Percentiles rank a stretch among this genome's conserved stretches.
phyloP scores from a whole-genome alignment of 306 rosid species.

The Sophora flavescens region DNA sequence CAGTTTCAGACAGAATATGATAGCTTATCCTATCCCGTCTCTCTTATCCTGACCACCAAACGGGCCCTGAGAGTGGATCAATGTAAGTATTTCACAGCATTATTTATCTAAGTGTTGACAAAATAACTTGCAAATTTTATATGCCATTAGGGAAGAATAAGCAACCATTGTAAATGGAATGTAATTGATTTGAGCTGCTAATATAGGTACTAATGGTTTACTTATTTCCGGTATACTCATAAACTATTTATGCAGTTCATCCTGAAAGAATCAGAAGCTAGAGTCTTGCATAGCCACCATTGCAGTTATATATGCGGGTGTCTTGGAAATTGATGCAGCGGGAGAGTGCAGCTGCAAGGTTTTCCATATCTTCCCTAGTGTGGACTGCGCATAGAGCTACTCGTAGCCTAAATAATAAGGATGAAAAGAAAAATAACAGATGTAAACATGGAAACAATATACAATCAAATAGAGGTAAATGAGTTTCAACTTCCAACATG shows the following conservation, averaged over 20 bases:
- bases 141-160: not conserved
- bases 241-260: constrained; percentile 5
- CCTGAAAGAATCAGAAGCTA: constrained; percentile 46
- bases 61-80: too few species aligned
- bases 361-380: constrained; percentile 78
- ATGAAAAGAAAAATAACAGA: constrained; percentile 8
- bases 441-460: constrained; percentile 1
- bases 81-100: not conserved
- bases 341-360: constrained; percentile 71
- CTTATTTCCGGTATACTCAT: not conserved
- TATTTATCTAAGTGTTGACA: constrained; percentile 22
- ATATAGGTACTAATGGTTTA: not conserved
- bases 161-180: constrained; percentile 21
- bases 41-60: too few species aligned
- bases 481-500: not conserved
- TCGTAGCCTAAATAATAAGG: constrained; percentile 64
- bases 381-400: constrained; percentile 84
- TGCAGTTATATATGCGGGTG: constrained; percentile 53
- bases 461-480: not conserved
- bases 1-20: too few species aligned
- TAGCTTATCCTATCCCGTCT: too few species aligned
- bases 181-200: not conserved
- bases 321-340: constrained; percentile 73
- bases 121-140: constrained; percentile 28
- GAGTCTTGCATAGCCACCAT: constrained; percentile 62